Evolutionary conservation across 495 filamentous ascomycete genomes (phyloP).

Genomic region (Echria macrotheca): DNA sequence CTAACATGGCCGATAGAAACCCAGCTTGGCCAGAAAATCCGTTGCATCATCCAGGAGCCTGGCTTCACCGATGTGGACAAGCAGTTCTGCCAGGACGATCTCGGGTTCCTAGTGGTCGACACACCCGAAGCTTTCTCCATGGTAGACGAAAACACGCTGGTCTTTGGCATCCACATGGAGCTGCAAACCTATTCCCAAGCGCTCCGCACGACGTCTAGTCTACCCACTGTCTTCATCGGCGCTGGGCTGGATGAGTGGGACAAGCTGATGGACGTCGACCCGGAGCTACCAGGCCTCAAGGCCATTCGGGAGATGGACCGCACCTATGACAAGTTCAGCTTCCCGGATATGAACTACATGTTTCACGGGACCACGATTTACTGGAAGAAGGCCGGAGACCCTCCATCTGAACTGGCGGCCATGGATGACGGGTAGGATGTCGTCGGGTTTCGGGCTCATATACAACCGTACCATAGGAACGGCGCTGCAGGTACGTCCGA

Average conservation of each 20-base stretch:
- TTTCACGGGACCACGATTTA: conserved; percentile 39
- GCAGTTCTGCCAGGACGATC: conserved; percentile 46
- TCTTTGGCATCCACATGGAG: conserved; percentile 60
- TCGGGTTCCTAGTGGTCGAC: conserved; percentile 51
- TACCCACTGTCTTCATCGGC: conserved; percentile 41
- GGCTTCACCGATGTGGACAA: conserved; percentile 59
- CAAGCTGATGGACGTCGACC: conserved; percentile 22
- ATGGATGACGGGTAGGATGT: too few relatives aligned
- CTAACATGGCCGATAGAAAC: conserved; percentile 22
- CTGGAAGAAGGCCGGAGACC: too few relatives aligned
- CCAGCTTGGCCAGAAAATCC: conserved; percentile 19
- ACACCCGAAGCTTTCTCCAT: conserved; percentile 52
- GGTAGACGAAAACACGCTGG: conserved; percentile 43
- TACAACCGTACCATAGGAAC: too few relatives aligned
- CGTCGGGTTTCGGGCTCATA: too few relatives aligned
- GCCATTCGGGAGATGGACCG: conserved; percentile 26
- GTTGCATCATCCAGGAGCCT: conserved; percentile 63
- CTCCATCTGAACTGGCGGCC: too few relatives aligned
- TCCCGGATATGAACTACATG: conserved; percentile 35
- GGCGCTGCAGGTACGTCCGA: too few relatives aligned
- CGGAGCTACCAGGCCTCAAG: background rate
- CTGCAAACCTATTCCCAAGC: conserved; percentile 33
- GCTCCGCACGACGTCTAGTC: conserved; percentile 25
- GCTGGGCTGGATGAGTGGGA: conserved; percentile 36
- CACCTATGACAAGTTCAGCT: conserved; percentile 25